A percentile compares a stretch with the other conserved stretches of the same genome.
Conservation (phyloP, 345 rosid species). For the Schrenkiella parvula region DNA sequence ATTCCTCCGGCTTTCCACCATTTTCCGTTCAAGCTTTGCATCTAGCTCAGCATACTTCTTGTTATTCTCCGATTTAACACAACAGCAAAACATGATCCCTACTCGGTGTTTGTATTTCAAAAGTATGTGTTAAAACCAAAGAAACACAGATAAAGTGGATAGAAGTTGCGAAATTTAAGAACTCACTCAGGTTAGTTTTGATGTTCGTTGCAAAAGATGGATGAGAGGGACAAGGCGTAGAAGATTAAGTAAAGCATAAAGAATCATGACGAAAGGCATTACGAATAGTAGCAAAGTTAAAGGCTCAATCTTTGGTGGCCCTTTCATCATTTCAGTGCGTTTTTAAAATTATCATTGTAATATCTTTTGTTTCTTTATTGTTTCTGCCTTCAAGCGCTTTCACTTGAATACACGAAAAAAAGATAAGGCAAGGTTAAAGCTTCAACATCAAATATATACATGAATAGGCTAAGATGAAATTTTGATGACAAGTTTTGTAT, state of each 20-base stretch:
- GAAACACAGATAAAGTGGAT: not conserved
- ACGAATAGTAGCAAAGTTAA: slow-evolving; percentile 17
- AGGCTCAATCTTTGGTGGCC: slow-evolving; percentile 23
- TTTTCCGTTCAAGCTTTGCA: slow-evolving; percentile 59
- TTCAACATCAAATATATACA: slow-evolving; percentile 29
- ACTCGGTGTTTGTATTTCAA: slow-evolving; percentile 11
- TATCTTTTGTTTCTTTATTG: not conserved
- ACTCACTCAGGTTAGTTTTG: slow-evolving; percentile 5
- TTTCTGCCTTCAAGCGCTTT: not conserved
- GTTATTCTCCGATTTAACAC: slow-evolving; percentile 40
- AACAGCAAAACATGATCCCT: slow-evolving; percentile 44
- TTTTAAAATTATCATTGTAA: not conserved
- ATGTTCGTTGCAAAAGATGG: not conserved
- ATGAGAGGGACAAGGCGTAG: not conserved
- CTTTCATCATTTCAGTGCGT: slow-evolving; percentile 24
- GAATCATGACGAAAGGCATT: slow-evolving; percentile 26
- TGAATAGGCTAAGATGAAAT: slow-evolving; percentile 10
- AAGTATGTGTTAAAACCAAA: slow-evolving; percentile 5
- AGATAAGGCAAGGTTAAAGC: not conserved
- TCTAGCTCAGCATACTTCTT: slow-evolving; percentile 62
- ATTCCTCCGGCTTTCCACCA: slow-evolving; percentile 56
- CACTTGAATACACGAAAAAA: not conserved
- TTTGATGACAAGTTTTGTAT: slow-evolving; percentile 25
- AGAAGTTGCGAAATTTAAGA: not conserved
- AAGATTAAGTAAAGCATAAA: slow-evolving; percentile 24